phyloP scores from a whole-genome alignment of 2,329 filamentous ascomycete genomes.

The Cordyceps cateniannulata region DNA sequence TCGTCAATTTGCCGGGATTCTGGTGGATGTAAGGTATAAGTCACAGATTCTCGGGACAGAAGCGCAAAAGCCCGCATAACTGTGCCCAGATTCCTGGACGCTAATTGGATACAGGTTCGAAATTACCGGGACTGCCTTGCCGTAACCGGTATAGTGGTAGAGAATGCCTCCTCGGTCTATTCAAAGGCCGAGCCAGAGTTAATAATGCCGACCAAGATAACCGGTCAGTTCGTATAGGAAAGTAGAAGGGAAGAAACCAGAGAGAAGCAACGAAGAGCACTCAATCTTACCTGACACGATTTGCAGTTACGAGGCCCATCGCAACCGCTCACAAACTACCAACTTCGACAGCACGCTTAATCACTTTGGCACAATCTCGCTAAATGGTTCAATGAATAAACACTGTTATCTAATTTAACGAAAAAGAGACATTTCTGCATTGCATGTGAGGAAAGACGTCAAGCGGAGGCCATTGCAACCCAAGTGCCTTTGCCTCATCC shows the following conservation, averaged over 20 bases:
- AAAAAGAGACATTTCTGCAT: slow-evolving; percentile 15
- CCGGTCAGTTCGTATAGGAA: background rate
- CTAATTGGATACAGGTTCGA: background rate
- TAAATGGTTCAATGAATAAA: background rate
- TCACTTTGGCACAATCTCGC: background rate
- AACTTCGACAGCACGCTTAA: too few species aligned
- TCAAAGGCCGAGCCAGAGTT: background rate
- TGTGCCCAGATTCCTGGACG: too few species aligned
- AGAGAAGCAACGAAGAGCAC: background rate
- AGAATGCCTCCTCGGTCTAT: background rate
- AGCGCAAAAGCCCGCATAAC: too few species aligned
- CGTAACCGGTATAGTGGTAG: background rate
- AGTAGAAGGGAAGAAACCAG: background rate
- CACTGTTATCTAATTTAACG: background rate
- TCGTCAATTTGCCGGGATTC: too few species aligned
- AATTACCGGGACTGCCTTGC: background rate
- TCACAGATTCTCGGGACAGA: too few species aligned
- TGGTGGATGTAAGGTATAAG: too few species aligned
- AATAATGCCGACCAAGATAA: too few species aligned
- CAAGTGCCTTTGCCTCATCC: slow-evolving; percentile 21
- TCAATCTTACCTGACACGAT: background rate
- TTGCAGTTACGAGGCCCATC: background rate
- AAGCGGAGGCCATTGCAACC: slow-evolving; percentile 23
- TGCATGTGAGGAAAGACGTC: slow-evolving; percentile 11
- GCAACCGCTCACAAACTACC: too few species aligned